Evolutionary conservation across 2,329 filamentous ascomycete genomes (phyloP).

Genomic region (Didymella exigua): DNA sequence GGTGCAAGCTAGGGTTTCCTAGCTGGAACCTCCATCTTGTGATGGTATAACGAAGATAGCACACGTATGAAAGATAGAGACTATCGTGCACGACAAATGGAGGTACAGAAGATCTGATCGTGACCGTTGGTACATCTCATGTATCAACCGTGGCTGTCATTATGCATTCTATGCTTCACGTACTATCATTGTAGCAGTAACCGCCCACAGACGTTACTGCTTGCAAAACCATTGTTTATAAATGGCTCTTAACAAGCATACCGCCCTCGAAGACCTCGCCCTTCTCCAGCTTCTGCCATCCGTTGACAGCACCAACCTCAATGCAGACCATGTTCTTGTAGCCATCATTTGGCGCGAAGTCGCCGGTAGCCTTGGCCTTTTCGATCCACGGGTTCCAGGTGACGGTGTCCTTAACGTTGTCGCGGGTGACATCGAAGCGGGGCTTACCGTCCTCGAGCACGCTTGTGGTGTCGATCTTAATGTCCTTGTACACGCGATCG

Average conservation of each 20-base stretch:
- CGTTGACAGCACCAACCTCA: constrained; percentile 82
- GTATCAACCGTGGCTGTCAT: constrained; percentile 3
- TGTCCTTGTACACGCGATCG: constrained; percentile 81
- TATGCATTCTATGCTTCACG: constrained; percentile 5
- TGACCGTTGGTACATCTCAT: not conserved
- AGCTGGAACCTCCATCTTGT: constrained; percentile 4
- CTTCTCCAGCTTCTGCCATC: constrained; percentile 83
- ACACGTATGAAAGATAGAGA: not conserved
- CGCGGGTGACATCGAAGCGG: constrained; percentile 75
- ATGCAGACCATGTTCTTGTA: constrained; percentile 95
- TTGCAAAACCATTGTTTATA: constrained; percentile 20
- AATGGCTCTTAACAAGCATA: constrained; percentile 59
- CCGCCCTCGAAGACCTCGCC: constrained; percentile 73
- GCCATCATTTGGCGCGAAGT: constrained; percentile 87
- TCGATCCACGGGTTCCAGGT: constrained; percentile 97
- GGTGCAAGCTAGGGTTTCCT: constrained; percentile 23
- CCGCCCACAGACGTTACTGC: not conserved
- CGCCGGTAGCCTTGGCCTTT: constrained; percentile 79
- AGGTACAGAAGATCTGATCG: not conserved
- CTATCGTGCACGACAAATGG: too few relatives aligned
- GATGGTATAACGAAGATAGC: not conserved
- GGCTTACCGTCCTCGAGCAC: constrained; percentile 68
- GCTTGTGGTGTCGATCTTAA: constrained; percentile 66
- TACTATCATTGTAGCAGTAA: not conserved
- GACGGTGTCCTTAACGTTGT: constrained; percentile 85